Base-by-base conservation (phyloP, 495 filamentous ascomycete genomes). In the Melanomma pulvis-pyrius region DNA sequence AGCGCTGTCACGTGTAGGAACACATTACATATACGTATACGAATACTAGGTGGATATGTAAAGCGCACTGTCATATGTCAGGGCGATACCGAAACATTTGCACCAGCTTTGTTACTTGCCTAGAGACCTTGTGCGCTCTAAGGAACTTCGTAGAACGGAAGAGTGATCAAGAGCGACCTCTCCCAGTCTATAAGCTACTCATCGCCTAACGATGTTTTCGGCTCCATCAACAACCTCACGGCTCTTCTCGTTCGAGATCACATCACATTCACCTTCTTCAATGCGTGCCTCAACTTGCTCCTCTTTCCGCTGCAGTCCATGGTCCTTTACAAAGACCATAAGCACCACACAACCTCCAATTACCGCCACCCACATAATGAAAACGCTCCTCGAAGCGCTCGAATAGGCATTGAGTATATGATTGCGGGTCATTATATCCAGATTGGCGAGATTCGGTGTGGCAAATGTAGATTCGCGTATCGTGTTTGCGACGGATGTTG, bases 271-370 rank as follows among this genome's bases (percentile, higher is more conserved):
- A 2, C 25, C 28, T 11, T 9, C 51, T 19, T 54, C 28, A 15
- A 32, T 29, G 5, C 32, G 9, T 15, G 25, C 21, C 24, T 59
- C 39, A 11, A 26, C 39, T 19, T 47, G 34, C 34, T 59, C 56
- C 17, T 46, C 36, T 30, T 59, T 44, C 15, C 44, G 19, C 21
- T 59, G 36, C 5, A 59, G 7, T 12, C 56, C 56, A 13, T 26
- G 28, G 26, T 59, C 56, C 24, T 59, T 59, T 9, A 59, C 39
- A 25, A 59, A 59, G 6, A 59, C 24, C 36, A 25, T 46, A 9
- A 59, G 34, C 9, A 15, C 22, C 1, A 59, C 29, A 26, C 56
- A 59, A 17, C 36, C 36, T 2, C 19, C 39, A 26, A 59, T 59
- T n/a, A 13, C 36, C 36, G 39, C 19, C 21, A 46, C 25, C 19